Base-by-base conservation (phyloP, 108 stramenopile species). In the Nitzschia sp. region DNA sequence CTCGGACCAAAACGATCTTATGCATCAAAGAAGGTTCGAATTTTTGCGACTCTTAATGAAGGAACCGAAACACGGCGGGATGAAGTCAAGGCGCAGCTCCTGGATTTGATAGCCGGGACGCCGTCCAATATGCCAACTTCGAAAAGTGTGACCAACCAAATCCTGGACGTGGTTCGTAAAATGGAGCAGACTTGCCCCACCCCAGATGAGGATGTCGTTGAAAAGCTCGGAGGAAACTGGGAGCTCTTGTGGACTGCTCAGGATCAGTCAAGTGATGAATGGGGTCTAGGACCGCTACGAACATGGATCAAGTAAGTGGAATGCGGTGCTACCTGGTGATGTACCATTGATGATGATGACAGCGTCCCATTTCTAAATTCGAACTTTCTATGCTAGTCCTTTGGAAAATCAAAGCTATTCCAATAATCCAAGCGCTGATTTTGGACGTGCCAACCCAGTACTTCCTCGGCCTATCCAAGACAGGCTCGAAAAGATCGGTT, bases 331-430 rank as follows among this genome's bases (percentile, higher is more conserved):
- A n/a, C n/a, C n/a, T n/a, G n/a, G n/a, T n/a, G n/a, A n/a, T n/a
- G n/a, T n/a, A n/a, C n/a, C 16, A 44, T 11, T 22, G 8, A 4
- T 71, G 23, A 3, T 25, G 46, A 15, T 5, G 9, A 17, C 22
- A 13, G 3, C 23, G n/a, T 15, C 9, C 27, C 36, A 17, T 62
- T 26, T 62, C 25, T 8, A 28, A 13, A 53, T 19, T 53, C 19
- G 2, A 34, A n/a, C n/a, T n/a, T n/a, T n/a, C n/a, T n/a, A n/a
- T n/a, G n/a, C n/a, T 31, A 80, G 55, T 69, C 91, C 91, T 22
- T 45, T 93, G 15, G 91, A 93, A 73, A 90, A 93, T 68, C 91
- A 93, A 76, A 79, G 86, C 25, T 93, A 93, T 73, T 84, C 81
- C 73, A 90, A 88, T 66, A 90, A 90, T 68, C 85, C 87, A 26